Evolutionary conservation across 495 filamentous ascomycete genomes (phyloP).

Genomic region (Neurospora sp.): DNA sequence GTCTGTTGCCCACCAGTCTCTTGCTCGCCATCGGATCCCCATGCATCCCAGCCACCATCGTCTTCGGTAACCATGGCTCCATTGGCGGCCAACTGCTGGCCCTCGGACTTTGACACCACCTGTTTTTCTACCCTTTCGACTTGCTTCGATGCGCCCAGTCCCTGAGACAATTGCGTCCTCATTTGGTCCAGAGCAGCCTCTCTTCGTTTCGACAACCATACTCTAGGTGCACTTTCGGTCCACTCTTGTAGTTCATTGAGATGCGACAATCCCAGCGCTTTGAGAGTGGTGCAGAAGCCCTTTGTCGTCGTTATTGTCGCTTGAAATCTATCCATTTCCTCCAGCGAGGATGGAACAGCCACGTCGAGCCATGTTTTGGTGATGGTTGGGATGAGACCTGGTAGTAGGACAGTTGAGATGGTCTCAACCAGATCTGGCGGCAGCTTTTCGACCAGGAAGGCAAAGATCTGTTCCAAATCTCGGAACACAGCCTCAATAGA

Average conservation of each 20-base stretch:
- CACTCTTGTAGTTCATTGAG: slow-evolving; percentile 65
- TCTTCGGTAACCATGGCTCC: slow-evolving; percentile 34
- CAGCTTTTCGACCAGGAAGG: slow-evolving; percentile 54
- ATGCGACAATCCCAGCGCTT: slow-evolving; percentile 55
- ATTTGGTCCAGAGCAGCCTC: slow-evolving; percentile 67
- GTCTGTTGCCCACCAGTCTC: slow-evolving; percentile 8
- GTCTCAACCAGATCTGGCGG: slow-evolving; percentile 51
- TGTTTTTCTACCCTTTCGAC: slow-evolving; percentile 84
- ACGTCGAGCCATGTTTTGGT: slow-evolving; percentile 65
- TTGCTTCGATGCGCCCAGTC: slow-evolving; percentile 49
- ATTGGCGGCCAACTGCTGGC: slow-evolving; percentile 45
- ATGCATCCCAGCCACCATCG: slow-evolving; percentile 64
- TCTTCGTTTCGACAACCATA: slow-evolving; percentile 80
- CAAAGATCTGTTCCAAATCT: slow-evolving; percentile 52
- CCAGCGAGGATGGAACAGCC: slow-evolving; percentile 61
- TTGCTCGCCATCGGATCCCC: slow-evolving; percentile 54
- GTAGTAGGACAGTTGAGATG: slow-evolving; percentile 58
- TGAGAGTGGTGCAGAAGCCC: slow-evolving; percentile 53
- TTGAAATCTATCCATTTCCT: slow-evolving; percentile 60
- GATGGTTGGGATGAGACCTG: slow-evolving; percentile 52
- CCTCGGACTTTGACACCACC: slow-evolving; percentile 58
- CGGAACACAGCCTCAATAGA: slow-evolving; percentile 40
- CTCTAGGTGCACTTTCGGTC: slow-evolving; percentile 64
- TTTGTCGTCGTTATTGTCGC: slow-evolving; percentile 48
- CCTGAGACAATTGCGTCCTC: slow-evolving; percentile 53